Conservation (phyloP, 371 early-diverging fungal species). For the Lichtheimia ramosa region DNA sequence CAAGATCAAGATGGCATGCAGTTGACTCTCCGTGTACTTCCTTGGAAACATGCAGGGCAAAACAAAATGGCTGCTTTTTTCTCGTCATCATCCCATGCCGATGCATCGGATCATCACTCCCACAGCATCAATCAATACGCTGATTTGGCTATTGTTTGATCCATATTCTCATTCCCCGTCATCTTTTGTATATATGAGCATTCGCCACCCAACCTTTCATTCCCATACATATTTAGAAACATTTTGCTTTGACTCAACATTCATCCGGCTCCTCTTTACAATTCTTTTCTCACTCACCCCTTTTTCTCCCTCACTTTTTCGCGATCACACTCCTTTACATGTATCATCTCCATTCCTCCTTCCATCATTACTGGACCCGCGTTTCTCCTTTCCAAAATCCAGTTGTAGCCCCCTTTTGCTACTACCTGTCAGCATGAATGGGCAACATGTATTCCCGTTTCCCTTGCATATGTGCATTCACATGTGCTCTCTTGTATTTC, state of each 20-base stretch:
- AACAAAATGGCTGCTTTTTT: not conserved
- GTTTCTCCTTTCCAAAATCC: too few species aligned
- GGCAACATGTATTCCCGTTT: not conserved
- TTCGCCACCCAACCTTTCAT: too few species aligned
- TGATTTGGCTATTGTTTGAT: not conserved
- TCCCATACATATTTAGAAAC: not conserved
- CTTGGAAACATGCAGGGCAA: conserved; percentile 22
- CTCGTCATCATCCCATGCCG: not conserved
- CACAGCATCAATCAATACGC: not conserved
- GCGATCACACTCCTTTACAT: not conserved
- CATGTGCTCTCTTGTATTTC: not conserved
- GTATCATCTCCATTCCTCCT: not conserved
- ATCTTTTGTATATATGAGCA: too few species aligned
- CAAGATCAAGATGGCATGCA: conserved; percentile 16
- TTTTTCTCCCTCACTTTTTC: not conserved
- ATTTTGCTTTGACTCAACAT: not conserved
- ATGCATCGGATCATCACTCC: not conserved
- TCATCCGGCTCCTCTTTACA: not conserved
- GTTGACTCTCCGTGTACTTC: conserved; percentile 28
- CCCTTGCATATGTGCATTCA: conserved; percentile 1
- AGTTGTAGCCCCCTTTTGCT: too few species aligned
- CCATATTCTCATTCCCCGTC: too few species aligned
- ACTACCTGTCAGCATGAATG: too few species aligned
- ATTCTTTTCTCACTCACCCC: not conserved
- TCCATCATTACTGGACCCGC: too few species aligned